These are phyloP conservation scores for Cercospora sp. DNA, from an alignment of 2,329 filamentous ascomycete species.

Conservation along the genomic window DNA sequence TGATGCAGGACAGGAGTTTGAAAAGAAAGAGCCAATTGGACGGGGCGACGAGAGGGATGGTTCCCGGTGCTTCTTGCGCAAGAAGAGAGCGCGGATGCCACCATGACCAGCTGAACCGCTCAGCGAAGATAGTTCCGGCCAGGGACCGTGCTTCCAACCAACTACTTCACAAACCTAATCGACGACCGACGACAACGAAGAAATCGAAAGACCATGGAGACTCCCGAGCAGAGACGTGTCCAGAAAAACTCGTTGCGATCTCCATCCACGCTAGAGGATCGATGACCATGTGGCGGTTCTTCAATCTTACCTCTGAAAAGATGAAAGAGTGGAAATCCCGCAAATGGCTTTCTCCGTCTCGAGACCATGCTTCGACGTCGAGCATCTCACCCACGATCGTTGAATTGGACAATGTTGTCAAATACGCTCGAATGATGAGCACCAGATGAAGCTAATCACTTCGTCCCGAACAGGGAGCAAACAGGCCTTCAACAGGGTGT, in stretches of 20 bases:
- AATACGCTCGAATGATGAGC: neutral
- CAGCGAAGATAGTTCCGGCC: too few relatives aligned
- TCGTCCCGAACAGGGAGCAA: neutral
- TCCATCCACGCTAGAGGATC: neutral
- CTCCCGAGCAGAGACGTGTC: neutral
- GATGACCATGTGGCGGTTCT: neutral
- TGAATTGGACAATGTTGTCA: neutral
- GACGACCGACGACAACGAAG: neutral
- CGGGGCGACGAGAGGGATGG: neutral
- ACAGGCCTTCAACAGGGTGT: neutral
- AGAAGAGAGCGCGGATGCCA: neutral
- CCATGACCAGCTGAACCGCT: neutral
- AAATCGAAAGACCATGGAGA: neutral
- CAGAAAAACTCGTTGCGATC: neutral
- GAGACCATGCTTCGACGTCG: neutral
- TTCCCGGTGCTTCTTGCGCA: neutral
- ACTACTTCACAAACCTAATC: too few relatives aligned
- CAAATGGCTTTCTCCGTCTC: neutral
- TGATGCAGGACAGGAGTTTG: neutral
- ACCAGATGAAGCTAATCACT: rapidly evolving
- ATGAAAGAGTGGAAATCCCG: neutral
- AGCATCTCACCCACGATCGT: neutral
- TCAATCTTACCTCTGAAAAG: neutral
- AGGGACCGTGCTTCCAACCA: too few relatives aligned
- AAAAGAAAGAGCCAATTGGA: neutral